Evolutionary conservation across 108 stramenopile species (phyloP).

Genomic region (Poteriospumella lacustris): DNA sequence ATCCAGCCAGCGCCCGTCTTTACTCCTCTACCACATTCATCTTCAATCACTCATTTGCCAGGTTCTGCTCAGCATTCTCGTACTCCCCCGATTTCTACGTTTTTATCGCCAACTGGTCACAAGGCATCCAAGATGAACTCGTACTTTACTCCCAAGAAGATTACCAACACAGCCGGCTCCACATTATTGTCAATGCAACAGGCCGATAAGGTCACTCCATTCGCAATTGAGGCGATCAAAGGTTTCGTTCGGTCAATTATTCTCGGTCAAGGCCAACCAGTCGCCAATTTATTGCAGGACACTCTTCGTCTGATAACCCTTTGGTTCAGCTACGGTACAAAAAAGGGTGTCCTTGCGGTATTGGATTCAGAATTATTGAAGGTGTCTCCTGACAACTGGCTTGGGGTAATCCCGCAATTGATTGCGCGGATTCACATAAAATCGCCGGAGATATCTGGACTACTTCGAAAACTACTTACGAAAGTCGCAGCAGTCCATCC

Average conservation of each 20-base stretch:
- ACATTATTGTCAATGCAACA: constrained; percentile 19
- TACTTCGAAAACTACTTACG: constrained; percentile 2
- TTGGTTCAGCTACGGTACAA: constrained; percentile 38
- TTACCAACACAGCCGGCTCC: constrained; percentile 3
- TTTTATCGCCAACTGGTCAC: not conserved
- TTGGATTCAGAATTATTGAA: not conserved
- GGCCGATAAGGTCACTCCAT: not conserved
- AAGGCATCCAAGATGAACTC: not conserved
- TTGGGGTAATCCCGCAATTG: constrained; percentile 35
- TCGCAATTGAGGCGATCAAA: constrained; percentile 36
- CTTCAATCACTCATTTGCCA: not conserved
- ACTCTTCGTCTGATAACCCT: constrained; percentile 47
- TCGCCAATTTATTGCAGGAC: constrained; percentile 41
- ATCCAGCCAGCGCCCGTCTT: too few relatives aligned
- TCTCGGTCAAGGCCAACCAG: constrained; percentile 34
- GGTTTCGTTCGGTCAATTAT: constrained; percentile 42
- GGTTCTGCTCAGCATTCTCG: not conserved
- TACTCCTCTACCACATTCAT: not conserved
- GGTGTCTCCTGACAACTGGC: constrained; percentile 2
- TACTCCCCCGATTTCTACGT: not conserved
- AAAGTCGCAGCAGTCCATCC: constrained; percentile 13
- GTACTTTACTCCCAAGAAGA: not conserved
- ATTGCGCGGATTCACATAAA: constrained; percentile 30
- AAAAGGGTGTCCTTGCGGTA: constrained; percentile 33
- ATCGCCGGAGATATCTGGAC: not conserved